These are phyloP conservation scores for Colletotrichum sp. DNA, from an alignment of 2,329 filamentous ascomycete genomes.

Conservation along the genomic window DNA sequence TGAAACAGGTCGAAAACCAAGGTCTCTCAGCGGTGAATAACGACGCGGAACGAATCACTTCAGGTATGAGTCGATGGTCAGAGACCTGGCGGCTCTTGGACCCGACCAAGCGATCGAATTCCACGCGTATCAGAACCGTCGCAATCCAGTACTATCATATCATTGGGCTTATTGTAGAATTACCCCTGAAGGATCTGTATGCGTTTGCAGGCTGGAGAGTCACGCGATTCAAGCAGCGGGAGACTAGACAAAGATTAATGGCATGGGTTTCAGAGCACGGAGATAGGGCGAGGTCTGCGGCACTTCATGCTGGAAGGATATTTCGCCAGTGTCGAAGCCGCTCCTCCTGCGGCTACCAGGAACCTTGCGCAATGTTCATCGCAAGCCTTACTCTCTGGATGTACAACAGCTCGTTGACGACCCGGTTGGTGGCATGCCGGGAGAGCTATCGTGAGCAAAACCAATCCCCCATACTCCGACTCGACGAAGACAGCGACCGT, in stretches of 20 bases:
- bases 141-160: background rate
- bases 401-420: background rate
- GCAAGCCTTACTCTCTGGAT: background rate
- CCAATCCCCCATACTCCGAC: background rate
- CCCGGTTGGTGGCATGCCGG: background rate
- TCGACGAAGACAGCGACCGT: background rate
- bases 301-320: background rate
- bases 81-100: background rate
- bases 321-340: background rate
- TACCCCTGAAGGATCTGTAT: background rate
- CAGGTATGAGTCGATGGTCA: background rate
- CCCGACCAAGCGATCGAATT: background rate
- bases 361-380: background rate
- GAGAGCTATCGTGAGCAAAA: background rate
- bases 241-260: background rate
- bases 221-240: background rate
- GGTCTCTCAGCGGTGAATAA: background rate
- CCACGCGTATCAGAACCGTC: background rate
- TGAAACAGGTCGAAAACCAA: background rate
- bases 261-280: background rate
- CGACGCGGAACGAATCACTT: background rate
- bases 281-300: background rate
- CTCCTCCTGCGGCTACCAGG: background rate
- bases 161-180: background rate
- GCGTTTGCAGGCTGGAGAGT: background rate